Base-by-base conservation (phyloP, 2,329 filamentous ascomycete species). In the Talaromyces sp. region DNA sequence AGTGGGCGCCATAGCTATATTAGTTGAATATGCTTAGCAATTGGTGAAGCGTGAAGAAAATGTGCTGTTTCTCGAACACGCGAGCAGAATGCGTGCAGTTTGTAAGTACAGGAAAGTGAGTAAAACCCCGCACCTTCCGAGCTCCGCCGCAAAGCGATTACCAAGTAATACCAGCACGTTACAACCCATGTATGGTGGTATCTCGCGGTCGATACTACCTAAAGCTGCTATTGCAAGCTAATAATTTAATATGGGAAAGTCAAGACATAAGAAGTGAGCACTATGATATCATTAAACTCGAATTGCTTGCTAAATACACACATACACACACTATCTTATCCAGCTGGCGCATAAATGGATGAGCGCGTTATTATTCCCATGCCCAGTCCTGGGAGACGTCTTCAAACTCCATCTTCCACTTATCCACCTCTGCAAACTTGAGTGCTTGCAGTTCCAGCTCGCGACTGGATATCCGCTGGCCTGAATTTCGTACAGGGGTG, bases 331-430 rank as follows among this genome's bases (percentile, higher is more conserved):
- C 17, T 7, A 46, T 46, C n/a, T 24, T 19, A 46, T 46, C 43
- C 6, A 43, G 17, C 41, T 43, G 41, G 41, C 41, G 19, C 19
- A 21, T 24, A 19, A 46, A 21, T 46, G 21, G 43, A 46, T 46
- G 35, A 24, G 43, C n/a, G 19, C 24, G 9, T 12, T 10, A 46
- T 46, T 46, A 46, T 21, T 43, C 26, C 26, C 57, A 43, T 46
- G 8, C 19, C 43, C 19, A 46, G 43, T 46, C 43, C 5, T 46
- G 19, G 19, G 67, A 65, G 3, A 77, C 71, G 57, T 78, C 75
- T 62, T 78, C 75, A 68, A 76, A 78, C 29, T 77, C 75, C 70
- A 78, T 75, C 60, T 74, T 54, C 75, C 75, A 78, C 62, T 71
- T 64, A 62, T 77, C 75, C 50, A 78, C 67, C 61, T 77, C 75